Evolutionary conservation across 805 yeast genomes (phyloP), one percentile per base, ranked within the genome.

Genomic region (Debaryomyces hansenii): DNA sequence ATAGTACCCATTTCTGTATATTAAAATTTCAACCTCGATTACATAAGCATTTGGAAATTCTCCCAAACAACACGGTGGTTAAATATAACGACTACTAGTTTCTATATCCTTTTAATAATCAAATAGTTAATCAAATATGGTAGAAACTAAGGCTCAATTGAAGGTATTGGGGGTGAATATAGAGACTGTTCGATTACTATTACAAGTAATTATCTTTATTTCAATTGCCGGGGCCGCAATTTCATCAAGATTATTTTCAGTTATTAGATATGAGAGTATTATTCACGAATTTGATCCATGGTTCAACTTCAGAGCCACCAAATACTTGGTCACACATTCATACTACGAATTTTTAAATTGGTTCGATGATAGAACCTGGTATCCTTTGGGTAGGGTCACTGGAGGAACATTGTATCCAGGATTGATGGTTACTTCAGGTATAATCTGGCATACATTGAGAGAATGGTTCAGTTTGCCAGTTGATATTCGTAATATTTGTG

Each of bases 361-460:
- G 99, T 94, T 94, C 60, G 99, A 94, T 66, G 97, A 92, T 66
- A 82, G 96, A 63, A 92, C 99, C 15, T 94, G 99, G 99, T 94
- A 94, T 67, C 99, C 99, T 15, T 77, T 94, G 55, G 99, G 99
- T 16, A 82, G 99, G 72, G 99, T 94, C 61, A 94, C 99, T 10
- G 99, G 99, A 57, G 99, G 99, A 48, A 95, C 99, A 1, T 70
- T 94, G 51, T 94, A 95, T 62, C 99, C 99, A 3, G 99, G 99
- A 6, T 74, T 95, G 55, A 94, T 94, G 99, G 96, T 95, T 20
- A 90, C 99, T 4, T 84, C 95, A n/a, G 95, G 96, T 18, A 78
- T 88, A 18, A 84, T 95, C 47, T 91, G 92, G 85, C 87, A 83
- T 57, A 58, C 82, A 4, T 74, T 94, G 51, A 69, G 81, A 42